Percentiles rank a stretch among this genome's conserved stretches.
phyloP scores from a whole-genome alignment of 345 rosid species.

The Corymbia maculata region DNA sequence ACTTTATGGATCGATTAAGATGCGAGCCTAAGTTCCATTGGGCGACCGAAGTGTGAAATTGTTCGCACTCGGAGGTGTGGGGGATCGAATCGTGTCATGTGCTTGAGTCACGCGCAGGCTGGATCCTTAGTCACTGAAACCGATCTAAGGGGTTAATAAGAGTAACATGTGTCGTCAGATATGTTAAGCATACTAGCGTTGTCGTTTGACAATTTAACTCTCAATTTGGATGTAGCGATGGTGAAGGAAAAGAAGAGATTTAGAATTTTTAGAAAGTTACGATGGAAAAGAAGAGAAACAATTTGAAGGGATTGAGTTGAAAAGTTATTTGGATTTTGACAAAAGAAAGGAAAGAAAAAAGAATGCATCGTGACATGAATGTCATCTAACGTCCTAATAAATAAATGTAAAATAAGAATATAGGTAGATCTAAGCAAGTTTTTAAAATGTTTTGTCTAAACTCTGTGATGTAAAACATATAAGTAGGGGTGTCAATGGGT shows the following conservation, averaged over 20 bases:
- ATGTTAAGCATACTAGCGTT: background rate
- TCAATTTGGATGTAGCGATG: background rate
- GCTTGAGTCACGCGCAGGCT: background rate
- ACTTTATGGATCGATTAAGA: background rate
- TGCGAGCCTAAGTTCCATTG: background rate
- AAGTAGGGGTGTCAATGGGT: too few relatives aligned
- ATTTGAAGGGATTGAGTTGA: background rate
- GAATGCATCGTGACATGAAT: background rate
- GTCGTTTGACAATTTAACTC: background rate
- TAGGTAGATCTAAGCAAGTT: background rate
- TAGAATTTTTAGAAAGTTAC: fast-evolving
- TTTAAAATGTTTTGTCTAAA: too few relatives aligned
- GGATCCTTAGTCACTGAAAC: background rate
- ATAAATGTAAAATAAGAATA: background rate
- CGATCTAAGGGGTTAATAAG: background rate
- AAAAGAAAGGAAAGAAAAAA: too few relatives aligned
- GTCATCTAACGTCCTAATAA: background rate
- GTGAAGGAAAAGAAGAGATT: background rate
- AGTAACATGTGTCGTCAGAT: background rate
- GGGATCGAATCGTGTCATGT: background rate
- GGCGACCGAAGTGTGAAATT: background rate
- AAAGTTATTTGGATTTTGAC: background rate
- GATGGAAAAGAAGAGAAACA: fast-evolving
- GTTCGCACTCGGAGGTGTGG: background rate
- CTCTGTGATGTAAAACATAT: too few relatives aligned